These are phyloP conservation scores for Melanogaster broomeanus DNA, from an alignment of 768 basidiomycete species.

Conservation along the genomic window DNA sequence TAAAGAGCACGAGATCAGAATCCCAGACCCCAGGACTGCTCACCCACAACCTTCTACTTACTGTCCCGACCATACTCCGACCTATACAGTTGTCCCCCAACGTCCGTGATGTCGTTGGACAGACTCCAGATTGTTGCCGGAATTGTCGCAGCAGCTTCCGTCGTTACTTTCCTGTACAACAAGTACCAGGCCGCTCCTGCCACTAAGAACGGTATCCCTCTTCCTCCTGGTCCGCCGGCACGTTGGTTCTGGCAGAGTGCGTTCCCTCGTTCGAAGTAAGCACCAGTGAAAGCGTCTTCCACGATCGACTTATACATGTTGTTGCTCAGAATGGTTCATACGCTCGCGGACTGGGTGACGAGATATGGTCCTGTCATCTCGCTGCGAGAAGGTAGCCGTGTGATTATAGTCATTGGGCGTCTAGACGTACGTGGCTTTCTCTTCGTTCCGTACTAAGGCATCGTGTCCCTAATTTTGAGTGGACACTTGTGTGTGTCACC, in stretches of 20 bases:
- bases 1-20: too few species aligned
- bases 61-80: too few species aligned
- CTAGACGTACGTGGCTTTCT: constrained; percentile 15
- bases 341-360: constrained; percentile 52
- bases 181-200: neutral
- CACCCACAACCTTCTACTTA: too few species aligned
- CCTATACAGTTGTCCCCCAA: too few species aligned
- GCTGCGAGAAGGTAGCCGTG: constrained; percentile 43
- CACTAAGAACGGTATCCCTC: constrained; percentile 1
- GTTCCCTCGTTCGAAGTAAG: constrained; percentile 6
- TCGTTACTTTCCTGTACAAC: neutral
- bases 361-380: constrained; percentile 58
- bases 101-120: too few species aligned
- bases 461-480: neutral
- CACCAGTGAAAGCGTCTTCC: neutral
- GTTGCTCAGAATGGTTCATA: neutral
- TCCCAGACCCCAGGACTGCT: too few species aligned
- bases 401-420: constrained; percentile 16
- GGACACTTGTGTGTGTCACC: constrained; percentile 32
- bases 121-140: neutral
- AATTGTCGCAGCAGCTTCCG: neutral
- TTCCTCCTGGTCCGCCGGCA: constrained; percentile 22
- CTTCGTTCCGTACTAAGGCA: constrained; percentile 27
- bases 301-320: neutral
- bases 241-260: constrained; percentile 16